A percentile compares a stretch with the other conserved stretches of the same genome.
These are phyloP conservation scores for Plasmodium vinckei DNA, from an alignment of 169 alveolate species.

Conservation along the genomic window DNA sequence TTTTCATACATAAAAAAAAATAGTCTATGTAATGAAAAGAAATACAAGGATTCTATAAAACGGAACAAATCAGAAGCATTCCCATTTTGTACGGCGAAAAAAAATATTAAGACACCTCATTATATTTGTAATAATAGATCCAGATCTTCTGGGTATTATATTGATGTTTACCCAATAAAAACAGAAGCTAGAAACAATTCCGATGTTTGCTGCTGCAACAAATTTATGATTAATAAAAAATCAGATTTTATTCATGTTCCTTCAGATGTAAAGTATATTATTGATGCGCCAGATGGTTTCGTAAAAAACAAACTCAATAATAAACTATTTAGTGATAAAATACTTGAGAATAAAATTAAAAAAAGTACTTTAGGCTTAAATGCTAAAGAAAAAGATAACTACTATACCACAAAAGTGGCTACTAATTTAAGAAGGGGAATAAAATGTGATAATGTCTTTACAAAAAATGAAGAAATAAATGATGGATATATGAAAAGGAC, in stretches of 20 bases:
- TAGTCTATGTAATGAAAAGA: constrained; percentile 62
- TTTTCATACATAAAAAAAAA: constrained; percentile 49
- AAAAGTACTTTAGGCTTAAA: background rate
- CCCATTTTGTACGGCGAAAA: background rate
- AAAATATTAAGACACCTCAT: background rate
- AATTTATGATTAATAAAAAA: background rate
- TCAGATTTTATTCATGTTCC: background rate
- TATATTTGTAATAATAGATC: constrained; percentile 6
- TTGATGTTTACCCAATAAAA: background rate
- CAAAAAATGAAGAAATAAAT: too few relatives aligned
- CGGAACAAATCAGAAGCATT: constrained; percentile 39
- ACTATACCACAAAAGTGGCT: background rate
- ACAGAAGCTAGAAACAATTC: background rate
- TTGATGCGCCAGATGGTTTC: background rate
- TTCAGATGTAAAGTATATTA: background rate
- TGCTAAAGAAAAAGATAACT: background rate
- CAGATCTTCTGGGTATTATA: background rate
- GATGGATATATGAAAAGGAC: background rate
- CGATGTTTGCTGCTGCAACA: background rate
- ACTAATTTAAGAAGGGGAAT: background rate
- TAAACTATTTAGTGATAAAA: background rate
- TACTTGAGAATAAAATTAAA: background rate
- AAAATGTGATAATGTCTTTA: background rate
- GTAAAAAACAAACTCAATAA: background rate
- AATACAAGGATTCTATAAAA: constrained; percentile 17